phyloP scores from a whole-genome alignment of 768 basidiomycete genomes.

The Daedaleopsis nitida region DNA sequence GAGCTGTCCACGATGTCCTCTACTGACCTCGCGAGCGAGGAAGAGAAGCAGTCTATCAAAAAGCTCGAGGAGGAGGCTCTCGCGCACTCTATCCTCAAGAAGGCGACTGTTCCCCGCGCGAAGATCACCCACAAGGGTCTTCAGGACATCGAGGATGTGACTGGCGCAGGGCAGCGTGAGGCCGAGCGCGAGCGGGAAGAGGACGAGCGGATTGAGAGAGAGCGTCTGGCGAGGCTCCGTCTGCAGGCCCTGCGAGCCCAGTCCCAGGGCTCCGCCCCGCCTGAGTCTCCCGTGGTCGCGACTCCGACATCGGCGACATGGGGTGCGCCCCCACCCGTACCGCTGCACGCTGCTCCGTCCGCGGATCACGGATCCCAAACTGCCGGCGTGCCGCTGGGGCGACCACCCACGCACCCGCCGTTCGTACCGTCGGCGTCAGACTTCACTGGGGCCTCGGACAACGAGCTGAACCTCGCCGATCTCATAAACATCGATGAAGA shows the following conservation, averaged over 20 bases:
- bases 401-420: conserved; percentile 35
- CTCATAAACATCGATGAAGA: conserved; percentile 80
- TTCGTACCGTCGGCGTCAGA: conserved; percentile 46
- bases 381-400: conserved; percentile 26
- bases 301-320: conserved; percentile 41
- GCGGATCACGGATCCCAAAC: conserved; percentile 16
- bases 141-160: conserved; percentile 84
- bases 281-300: conserved; percentile 65
- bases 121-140: conserved; percentile 94
- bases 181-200: conserved; percentile 61
- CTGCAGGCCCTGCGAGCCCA: conserved; percentile 42
- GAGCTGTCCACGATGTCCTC: conserved; percentile 85
- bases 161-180: conserved; percentile 50
- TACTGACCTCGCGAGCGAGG: conserved; percentile 87
- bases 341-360: conserved; percentile 40
- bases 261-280: conserved; percentile 62
- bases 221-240: conserved; percentile 62
- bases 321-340: conserved; percentile 65
- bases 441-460: conserved; percentile 42
- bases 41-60: conserved; percentile 80
- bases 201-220: conserved; percentile 65
- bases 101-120: conserved; percentile 61
- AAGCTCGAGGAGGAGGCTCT: conserved; percentile 81
- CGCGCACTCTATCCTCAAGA: conserved; percentile 82
- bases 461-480: conserved; percentile 72